phyloP scores from a whole-genome alignment of 1,139 yeast species.

The Candida pseudoviswanathii region DNA sequence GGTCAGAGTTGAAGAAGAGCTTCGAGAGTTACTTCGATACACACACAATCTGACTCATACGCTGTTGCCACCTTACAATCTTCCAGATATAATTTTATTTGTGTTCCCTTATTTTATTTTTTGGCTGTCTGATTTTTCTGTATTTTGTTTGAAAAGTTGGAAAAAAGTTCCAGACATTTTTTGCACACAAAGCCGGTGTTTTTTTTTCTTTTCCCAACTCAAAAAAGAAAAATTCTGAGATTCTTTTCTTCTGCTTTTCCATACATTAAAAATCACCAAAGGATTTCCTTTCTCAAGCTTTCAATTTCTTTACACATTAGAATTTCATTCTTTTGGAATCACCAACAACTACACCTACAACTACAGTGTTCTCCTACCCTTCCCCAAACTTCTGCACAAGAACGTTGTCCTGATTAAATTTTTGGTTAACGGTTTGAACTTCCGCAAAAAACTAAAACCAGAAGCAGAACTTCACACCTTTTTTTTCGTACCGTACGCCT shows the following conservation, averaged over 20 bases:
- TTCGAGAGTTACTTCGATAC: no score
- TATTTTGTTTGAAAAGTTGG: background rate
- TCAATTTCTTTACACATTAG: background rate
- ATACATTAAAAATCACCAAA: background rate
- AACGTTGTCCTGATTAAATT: background rate
- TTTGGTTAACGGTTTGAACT: background rate
- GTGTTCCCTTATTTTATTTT: background rate
- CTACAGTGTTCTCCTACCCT: background rate
- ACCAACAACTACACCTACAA: background rate
- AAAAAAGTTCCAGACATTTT: background rate
- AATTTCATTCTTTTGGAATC: background rate
- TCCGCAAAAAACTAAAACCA: background rate
- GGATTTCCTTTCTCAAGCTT: background rate
- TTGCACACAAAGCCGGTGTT: background rate
- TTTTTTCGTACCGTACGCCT: background rate
- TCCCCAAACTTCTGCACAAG: background rate
- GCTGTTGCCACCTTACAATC: background rate
- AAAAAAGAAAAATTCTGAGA: background rate
- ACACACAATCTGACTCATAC: background rate
- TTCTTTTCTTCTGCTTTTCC: background rate
- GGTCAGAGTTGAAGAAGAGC: no score
- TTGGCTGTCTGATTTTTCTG: background rate
- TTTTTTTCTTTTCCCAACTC: background rate
- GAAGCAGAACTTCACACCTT: background rate
- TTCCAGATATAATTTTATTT: background rate